Evolutionary conservation across 2,329 filamentous ascomycete genomes (phyloP), one percentile per base, ranked within the genome.

Genomic region (Colletotrichum sp.): DNA sequence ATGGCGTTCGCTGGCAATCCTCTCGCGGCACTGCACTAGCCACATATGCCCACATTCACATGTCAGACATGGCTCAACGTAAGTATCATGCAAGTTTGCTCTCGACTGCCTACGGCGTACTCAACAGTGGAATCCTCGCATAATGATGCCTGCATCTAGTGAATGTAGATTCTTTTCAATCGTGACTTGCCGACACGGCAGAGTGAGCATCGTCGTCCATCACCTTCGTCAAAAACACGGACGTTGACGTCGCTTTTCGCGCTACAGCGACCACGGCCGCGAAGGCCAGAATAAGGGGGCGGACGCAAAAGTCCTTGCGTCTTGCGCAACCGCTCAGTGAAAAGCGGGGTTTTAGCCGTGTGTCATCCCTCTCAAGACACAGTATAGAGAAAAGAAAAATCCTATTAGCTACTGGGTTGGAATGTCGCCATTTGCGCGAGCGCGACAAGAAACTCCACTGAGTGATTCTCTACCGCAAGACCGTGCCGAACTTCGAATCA

Each of bases 31-130:
- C 63, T 52, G 16, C 73, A 72, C 57, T 44, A 68, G 69, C 69
- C 73, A 68, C 52, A 24, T 73, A 10, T 24, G 55, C 70, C 70
- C 73, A 75, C 52, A 68, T 75, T 75, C 73, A 75, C 73, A 75
- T 75, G 73, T 65, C 59, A 75, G 64, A 68, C 70, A 55, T 15
- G 57, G 30, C 73, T 73, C 70, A 68, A 73, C 70, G 64, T 73
- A 73, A 71, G 73, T 44, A 44, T n/a, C 39, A 10, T n/a, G 39
- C 39, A 10, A 44, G 9, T 44, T 44, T 44, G 18, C 18, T 44
- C 39, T 6, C 9, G 18, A n/a, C 18, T n/a, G 39, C 39, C 39
- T 44, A 44, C 39, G 39, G 18, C 8, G 18, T n/a, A n/a, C 39
- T n/a, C 39, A 44, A 44, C 5, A 44, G 39, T 6, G 39, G 39